Evolutionary conservation across 257 asterid species (phyloP), one percentile per base, ranked within the genome.

Genomic region (Solanum stenotomum): DNA sequence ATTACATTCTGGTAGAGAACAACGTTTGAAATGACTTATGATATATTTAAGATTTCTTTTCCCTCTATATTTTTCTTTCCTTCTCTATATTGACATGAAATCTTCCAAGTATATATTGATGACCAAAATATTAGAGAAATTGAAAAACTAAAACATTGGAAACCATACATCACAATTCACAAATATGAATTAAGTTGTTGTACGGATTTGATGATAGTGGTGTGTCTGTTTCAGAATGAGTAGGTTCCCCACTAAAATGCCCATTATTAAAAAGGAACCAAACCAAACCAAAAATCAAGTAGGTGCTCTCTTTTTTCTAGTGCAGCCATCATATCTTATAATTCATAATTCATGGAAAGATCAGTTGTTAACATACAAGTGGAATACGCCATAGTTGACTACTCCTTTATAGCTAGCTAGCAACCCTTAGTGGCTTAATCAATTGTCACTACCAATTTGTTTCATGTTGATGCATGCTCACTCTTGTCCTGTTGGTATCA

Each of bases 191-290:
- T 16, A 52, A 78, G 25, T 78, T 38, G 23, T 6, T 13, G 67
- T 6, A 79, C 2, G 25, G 67, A 79, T 42, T 65, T 16, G 12
- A 38, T 65, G 37, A 85, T 85, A 46, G 87, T 85, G 78, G 42
- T 65, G 72, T n/a, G 65, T 65, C 81, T 65, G 22, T 67, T 63
- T 67, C 65, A 85, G 22, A 38, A 85, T 85, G 87, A 85, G 87
- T 85, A 31, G 87, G 87, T 85, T 85, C 67, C 87, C 87, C 87
- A 85, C 87, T 85, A 67, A 85, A 81, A 46, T 27, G 38, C 6
- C 68, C 65, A 81, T 81, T 81, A 81, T 81, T 46, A 81, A 46
- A 77, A 49, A 33, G 29, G 44, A 72, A 74, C 29, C 25, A 72
- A 79, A 9, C 65, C 84, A 38, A 38, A 76, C 84, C 3, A 25